Percentiles rank a stretch among this genome's conserved stretches.
Conservation (phyloP, 257 asterid species). For the Capsicum baccatum region DNA sequence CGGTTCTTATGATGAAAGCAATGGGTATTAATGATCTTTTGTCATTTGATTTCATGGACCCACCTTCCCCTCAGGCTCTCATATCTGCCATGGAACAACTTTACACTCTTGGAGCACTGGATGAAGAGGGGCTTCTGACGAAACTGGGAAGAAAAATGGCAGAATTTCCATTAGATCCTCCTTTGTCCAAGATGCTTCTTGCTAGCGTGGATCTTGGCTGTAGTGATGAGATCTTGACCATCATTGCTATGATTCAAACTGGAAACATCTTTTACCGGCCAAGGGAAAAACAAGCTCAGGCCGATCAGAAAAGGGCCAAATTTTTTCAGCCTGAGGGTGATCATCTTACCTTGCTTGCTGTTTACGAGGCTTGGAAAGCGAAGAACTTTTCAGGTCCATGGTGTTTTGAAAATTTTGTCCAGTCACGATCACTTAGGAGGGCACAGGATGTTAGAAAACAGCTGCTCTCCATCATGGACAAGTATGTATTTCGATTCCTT, state of each 20-base stretch:
- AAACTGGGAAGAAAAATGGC: slow-evolving; percentile 97
- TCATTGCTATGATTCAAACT: slow-evolving; percentile 92
- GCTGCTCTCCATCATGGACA: slow-evolving; percentile 88
- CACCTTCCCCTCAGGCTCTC: slow-evolving; percentile 96
- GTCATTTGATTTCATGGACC: slow-evolving; percentile 95
- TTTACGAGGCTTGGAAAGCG: slow-evolving; percentile 97
- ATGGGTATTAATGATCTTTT: slow-evolving; percentile 92
- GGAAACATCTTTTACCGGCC: slow-evolving; percentile 94
- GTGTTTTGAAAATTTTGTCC: slow-evolving; percentile 95
- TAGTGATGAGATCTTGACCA: slow-evolving; percentile 89
- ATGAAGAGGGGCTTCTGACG: slow-evolving; percentile 92
- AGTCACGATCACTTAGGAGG: slow-evolving; percentile 81
- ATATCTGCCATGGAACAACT: slow-evolving; percentile 94
- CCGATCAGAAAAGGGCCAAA: slow-evolving; percentile 89
- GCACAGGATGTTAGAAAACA: slow-evolving; percentile 93
- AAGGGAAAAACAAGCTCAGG: slow-evolving; percentile 95
- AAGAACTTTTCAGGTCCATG: slow-evolving; percentile 88
- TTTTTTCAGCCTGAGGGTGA: slow-evolving; percentile 95
- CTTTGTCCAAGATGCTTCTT: slow-evolving; percentile 88
- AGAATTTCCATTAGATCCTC: slow-evolving; percentile 95
- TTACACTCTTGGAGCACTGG: slow-evolving; percentile 89
- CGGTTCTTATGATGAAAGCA: slow-evolving; percentile 86
- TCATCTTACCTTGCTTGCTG: slow-evolving; percentile 88
- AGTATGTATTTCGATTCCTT: slow-evolving; percentile 49
- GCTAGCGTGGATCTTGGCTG: slow-evolving; percentile 95